Evolutionary conservation across 1,284 basidiomycete genomes (phyloP).

Genomic region (Cryptococcus sp.): DNA sequence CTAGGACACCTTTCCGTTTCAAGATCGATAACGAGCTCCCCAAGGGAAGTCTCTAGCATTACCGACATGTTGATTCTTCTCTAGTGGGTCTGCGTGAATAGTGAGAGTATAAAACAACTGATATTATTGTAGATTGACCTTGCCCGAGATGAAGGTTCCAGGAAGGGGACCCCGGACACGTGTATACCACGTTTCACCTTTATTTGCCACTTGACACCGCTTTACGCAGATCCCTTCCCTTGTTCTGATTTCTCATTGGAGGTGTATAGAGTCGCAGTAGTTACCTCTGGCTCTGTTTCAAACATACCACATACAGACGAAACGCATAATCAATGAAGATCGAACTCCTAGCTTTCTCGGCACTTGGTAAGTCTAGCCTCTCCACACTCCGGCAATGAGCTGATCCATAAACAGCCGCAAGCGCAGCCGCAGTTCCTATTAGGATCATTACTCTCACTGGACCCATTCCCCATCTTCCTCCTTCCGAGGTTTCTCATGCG

Average conservation of each 20-base stretch:
- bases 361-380: slow-evolving; percentile 16
- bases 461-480: neutral
- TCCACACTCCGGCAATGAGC: neutral
- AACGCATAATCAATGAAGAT: slow-evolving; percentile 23
- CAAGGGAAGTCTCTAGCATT: slow-evolving; percentile 89
- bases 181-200: too few species aligned
- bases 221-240: too few species aligned
- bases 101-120: too few species aligned
- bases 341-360: slow-evolving; percentile 13
- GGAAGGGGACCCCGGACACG: too few species aligned
- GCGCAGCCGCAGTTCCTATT: slow-evolving; percentile 13
- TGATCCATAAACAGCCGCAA: slow-evolving; percentile 9
- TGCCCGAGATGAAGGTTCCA: too few species aligned
- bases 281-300: too few species aligned
- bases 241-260: too few species aligned
- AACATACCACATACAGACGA: too few species aligned
- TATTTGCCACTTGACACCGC: too few species aligned
- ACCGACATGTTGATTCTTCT: slow-evolving; percentile 68
- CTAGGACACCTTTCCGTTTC: slow-evolving; percentile 86
- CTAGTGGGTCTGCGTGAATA: too few species aligned
- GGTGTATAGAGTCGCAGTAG: too few species aligned
- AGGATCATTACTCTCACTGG: slow-evolving; percentile 10
- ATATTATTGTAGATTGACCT: too few species aligned
- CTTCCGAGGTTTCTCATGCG: neutral
- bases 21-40: slow-evolving; percentile 92